These are phyloP conservation scores for Penicillium sp. DNA, from an alignment of 2,329 filamentous ascomycete species.

Conservation along the genomic window DNA sequence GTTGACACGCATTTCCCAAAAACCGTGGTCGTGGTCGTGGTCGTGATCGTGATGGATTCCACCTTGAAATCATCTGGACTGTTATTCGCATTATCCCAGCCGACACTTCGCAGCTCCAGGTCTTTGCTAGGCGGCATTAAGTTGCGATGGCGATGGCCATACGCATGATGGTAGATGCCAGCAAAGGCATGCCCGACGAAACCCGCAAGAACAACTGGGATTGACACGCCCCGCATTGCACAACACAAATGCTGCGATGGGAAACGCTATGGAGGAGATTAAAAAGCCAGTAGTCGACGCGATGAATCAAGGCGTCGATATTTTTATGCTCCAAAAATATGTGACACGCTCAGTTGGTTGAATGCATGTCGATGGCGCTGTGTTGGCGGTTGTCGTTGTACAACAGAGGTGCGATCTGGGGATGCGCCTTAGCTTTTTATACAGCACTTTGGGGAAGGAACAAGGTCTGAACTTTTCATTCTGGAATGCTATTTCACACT, in stretches of 20 bases:
- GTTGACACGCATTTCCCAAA: conserved; percentile 11
- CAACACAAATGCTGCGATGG: not conserved
- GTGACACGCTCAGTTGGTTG: not conserved
- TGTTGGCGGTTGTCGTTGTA: not conserved
- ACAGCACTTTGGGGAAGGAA: not conserved
- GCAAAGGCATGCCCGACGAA: conserved; percentile 27
- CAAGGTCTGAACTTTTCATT: not conserved
- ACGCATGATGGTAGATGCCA: conserved; percentile 26
- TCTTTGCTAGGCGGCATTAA: conserved; percentile 3
- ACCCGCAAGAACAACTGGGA: conserved; percentile 24
- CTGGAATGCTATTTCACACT: conserved; percentile 5
- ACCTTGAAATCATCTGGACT: conserved; percentile 11
- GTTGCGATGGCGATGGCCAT: conserved; percentile 10
- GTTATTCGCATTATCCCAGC: not conserved
- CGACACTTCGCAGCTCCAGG: not conserved
- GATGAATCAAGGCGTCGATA: not conserved
- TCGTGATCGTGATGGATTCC: conserved; percentile 17
- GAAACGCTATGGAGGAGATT: no score
- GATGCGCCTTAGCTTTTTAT: conserved; percentile 7
- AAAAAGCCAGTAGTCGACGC: not conserved
- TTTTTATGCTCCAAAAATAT: not conserved
- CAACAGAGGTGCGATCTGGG: not conserved
- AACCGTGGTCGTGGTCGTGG: conserved; percentile 15
- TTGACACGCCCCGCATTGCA: conserved; percentile 31
- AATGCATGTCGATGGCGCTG: not conserved